Evolutionary conservation across 352 stramenopile genomes (phyloP).

Genomic region (Pythium aquatile): DNA sequence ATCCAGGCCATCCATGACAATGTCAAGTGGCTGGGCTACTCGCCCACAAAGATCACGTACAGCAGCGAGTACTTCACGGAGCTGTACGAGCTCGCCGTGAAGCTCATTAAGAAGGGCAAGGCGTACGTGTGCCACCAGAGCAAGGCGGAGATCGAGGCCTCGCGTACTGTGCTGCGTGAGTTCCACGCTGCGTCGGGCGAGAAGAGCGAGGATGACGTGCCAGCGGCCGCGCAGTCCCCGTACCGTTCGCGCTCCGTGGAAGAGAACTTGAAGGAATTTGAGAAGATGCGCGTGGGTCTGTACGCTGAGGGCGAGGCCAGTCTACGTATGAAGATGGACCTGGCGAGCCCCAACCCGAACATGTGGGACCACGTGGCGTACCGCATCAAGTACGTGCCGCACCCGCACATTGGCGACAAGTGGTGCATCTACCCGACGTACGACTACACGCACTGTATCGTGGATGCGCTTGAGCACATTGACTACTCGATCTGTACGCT

Average conservation of each 20-base stretch:
- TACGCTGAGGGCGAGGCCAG: conserved; percentile 90
- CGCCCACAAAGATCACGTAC: conserved; percentile 94
- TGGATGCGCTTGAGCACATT: conserved; percentile 97
- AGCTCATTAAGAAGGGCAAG: conserved; percentile 94
- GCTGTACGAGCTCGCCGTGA: conserved; percentile 96
- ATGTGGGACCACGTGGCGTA: conserved; percentile 99
- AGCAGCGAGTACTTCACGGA: conserved; percentile 98
- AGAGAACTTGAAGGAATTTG: conserved; percentile 96
- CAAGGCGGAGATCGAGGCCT: conserved; percentile 81
- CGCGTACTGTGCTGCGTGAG: conserved; percentile 64
- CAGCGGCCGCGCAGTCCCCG: conserved; percentile 76
- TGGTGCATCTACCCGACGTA: conserved; percentile 99
- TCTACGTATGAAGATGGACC: conserved; percentile 99
- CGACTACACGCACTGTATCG: conserved; percentile 99
- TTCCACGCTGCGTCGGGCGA: conserved; percentile 61
- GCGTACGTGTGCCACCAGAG: conserved; percentile 96
- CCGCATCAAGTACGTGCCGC: conserved; percentile 97
- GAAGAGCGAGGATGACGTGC: conserved; percentile 59
- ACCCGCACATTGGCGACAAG: conserved; percentile 96
- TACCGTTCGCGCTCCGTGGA: conserved; percentile 92
- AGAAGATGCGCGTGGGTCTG: conserved; percentile 95
- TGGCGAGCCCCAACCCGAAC: conserved; percentile 97
- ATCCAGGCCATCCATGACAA: conserved; percentile 96
- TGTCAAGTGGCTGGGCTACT: conserved; percentile 96
- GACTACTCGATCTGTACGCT: conserved; percentile 99